phyloP scores from a whole-genome alignment of 2,329 filamentous ascomycete genomes.

The Spiromastix sp. region DNA sequence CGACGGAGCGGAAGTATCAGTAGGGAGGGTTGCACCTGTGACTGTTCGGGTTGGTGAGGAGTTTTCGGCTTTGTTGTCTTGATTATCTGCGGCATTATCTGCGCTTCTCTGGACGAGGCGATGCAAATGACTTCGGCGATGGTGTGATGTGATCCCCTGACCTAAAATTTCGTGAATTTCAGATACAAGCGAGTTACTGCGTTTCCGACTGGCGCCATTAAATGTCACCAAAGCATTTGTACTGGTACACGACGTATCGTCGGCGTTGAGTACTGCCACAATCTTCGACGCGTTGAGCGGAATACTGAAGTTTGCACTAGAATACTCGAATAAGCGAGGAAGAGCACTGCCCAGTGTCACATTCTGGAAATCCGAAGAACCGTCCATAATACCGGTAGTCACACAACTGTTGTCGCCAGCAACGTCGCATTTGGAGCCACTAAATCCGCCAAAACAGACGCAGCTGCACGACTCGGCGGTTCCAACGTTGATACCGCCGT shows the following conservation, averaged over 20 bases:
- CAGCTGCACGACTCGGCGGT: conserved; percentile 64
- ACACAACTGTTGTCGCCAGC: conserved; percentile 44
- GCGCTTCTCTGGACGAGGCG: not conserved
- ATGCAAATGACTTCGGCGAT: not conserved
- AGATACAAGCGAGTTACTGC: conserved; percentile 4
- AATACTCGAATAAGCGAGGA: conserved; percentile 58
- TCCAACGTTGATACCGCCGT: conserved; percentile 69
- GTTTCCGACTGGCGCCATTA: conserved; percentile 41
- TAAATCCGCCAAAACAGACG: conserved; percentile 82
- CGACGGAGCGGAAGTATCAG: conserved; percentile 5
- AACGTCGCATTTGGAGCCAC: conserved; percentile 48
- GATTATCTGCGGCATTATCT: not conserved
- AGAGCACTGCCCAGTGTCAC: conserved; percentile 75
- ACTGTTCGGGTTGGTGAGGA: conserved; percentile 10
- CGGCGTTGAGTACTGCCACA: conserved; percentile 63
- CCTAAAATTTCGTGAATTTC: not conserved
- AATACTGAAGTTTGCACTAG: conserved; percentile 61
- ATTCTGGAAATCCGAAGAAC: conserved; percentile 38
- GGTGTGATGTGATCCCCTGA: not conserved
- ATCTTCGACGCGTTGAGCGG: conserved; percentile 60
- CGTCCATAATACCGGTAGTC: conserved; percentile 34
- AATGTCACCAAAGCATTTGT: conserved; percentile 88
- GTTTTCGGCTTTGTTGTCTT: not conserved
- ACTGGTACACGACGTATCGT: conserved; percentile 66
- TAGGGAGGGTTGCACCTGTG: conserved; percentile 20